These are phyloP conservation scores for Cryptosporidium sp. DNA, from an alignment of 169 alveolate genomes.

Conservation along the genomic window DNA sequence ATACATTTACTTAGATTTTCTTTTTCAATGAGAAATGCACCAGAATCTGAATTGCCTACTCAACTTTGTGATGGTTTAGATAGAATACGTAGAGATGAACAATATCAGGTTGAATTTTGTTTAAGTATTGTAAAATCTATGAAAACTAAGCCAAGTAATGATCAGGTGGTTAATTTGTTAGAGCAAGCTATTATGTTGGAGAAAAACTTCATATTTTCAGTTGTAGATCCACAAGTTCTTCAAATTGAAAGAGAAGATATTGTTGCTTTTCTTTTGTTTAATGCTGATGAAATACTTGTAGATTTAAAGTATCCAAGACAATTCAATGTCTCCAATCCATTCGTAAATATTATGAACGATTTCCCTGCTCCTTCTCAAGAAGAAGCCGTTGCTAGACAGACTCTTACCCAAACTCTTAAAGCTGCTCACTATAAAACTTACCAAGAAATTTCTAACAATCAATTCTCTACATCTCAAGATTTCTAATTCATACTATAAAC, in stretches of 20 bases:
- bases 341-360: constrained; percentile 22
- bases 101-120: constrained; percentile 80
- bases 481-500: neutral
- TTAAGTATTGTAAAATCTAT: constrained; percentile 80
- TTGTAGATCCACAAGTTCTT: constrained; percentile 74
- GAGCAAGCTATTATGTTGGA: constrained; percentile 79
- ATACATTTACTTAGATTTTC: constrained; percentile 21
- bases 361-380: constrained; percentile 75
- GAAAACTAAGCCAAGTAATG: constrained; percentile 79
- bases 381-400: constrained; percentile 71
- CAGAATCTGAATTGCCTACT: neutral
- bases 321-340: constrained; percentile 79
- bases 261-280: constrained; percentile 76
- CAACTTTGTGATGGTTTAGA: constrained; percentile 79
- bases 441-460: constrained; percentile 50
- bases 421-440: constrained; percentile 53
- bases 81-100: constrained; percentile 81
- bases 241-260: constrained; percentile 79
- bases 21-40: neutral
- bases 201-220: constrained; percentile 77
- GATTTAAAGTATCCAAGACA: constrained; percentile 79
- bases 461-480: constrained; percentile 72
- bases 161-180: constrained; percentile 75
- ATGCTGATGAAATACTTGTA: constrained; percentile 78
- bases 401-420: constrained; percentile 69